Percentiles rank a stretch among this genome's conserved stretches.
phyloP scores from a whole-genome alignment of 371 early-diverging fungal species.

The Lichtheimia corymbifera region DNA sequence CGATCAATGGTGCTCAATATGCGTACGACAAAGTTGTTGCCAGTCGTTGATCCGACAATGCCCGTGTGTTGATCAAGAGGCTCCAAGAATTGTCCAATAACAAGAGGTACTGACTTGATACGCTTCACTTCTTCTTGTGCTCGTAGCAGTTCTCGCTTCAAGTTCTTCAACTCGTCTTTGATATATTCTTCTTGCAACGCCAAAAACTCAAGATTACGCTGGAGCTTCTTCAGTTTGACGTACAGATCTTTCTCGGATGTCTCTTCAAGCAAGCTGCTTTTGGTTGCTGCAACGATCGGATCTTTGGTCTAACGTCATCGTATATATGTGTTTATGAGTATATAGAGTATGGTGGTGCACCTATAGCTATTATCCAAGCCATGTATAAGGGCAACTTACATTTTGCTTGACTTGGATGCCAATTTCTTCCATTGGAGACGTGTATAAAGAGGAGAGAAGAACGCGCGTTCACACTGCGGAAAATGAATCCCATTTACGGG shows the following conservation, averaged over 20 bases:
- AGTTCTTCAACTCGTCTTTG: slow-evolving; percentile 97
- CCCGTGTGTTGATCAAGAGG: slow-evolving; percentile 98
- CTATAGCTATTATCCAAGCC: background rate
- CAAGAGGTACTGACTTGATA: slow-evolving; percentile 98
- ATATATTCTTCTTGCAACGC: slow-evolving; percentile 99
- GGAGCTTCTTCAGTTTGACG: slow-evolving; percentile 91
- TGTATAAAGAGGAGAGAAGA: slow-evolving; percentile 1
- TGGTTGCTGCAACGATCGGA: slow-evolving; percentile 7
- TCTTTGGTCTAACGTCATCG: background rate
- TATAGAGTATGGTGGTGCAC: background rate
- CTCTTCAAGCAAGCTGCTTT: slow-evolving; percentile 42
- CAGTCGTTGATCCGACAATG: slow-evolving; percentile 97
- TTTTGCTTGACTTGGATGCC: slow-evolving; percentile 38
- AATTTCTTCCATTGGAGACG: slow-evolving; percentile 43
- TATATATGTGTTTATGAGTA: background rate
- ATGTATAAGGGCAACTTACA: slow-evolving; percentile 17
- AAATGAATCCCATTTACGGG: no score
- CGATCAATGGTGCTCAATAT: slow-evolving; percentile 98
- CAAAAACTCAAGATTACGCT: slow-evolving; percentile 94
- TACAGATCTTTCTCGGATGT: slow-evolving; percentile 86
- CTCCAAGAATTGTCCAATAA: slow-evolving; percentile 99
- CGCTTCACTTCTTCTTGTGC: slow-evolving; percentile 99
- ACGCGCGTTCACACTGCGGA: no score
- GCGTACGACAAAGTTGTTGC: slow-evolving; percentile 95
- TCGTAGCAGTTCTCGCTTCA: slow-evolving; percentile 94